Conservation (phyloP, 1,139 yeast genomes). For the Blastobotrys buckinghamii region DNA sequence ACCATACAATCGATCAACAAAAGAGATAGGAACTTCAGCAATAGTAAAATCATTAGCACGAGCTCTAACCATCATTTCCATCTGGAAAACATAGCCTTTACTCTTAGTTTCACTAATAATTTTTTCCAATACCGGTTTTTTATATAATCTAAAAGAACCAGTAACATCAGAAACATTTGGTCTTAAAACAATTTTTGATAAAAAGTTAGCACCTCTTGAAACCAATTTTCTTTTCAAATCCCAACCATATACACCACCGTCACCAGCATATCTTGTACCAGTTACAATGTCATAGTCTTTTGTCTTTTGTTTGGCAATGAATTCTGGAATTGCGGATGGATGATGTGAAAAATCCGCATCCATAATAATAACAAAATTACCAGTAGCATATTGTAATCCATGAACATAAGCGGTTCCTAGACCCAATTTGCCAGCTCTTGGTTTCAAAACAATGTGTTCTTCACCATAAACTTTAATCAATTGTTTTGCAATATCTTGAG, state of each 20-base stretch:
- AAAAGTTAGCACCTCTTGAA: constrained; percentile 75
- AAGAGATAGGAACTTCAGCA: constrained; percentile 76
- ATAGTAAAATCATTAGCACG: constrained; percentile 63
- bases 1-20: constrained; percentile 76
- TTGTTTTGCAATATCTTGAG: constrained; percentile 67
- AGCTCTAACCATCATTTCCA: constrained; percentile 88
- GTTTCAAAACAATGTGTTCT: constrained; percentile 58
- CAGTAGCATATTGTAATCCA: constrained; percentile 66
- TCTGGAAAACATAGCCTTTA: constrained; percentile 81
- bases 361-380: constrained; percentile 75
- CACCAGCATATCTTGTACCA: constrained; percentile 78
- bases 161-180: constrained; percentile 74
- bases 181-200: constrained; percentile 65
- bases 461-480: constrained; percentile 57
- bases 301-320: constrained; percentile 62
- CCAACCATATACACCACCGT: constrained; percentile 86
- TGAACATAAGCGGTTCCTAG: constrained; percentile 77
- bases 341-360: constrained; percentile 80
- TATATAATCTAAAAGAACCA: constrained; percentile 73
- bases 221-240: constrained; percentile 75
- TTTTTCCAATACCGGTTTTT: constrained; percentile 60
- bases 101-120: constrained; percentile 66
- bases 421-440: constrained; percentile 76
- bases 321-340: constrained; percentile 74
- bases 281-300: constrained; percentile 70